phyloP scores from a whole-genome alignment of 2,329 filamentous ascomycete species.

The Volutella citrinella region DNA sequence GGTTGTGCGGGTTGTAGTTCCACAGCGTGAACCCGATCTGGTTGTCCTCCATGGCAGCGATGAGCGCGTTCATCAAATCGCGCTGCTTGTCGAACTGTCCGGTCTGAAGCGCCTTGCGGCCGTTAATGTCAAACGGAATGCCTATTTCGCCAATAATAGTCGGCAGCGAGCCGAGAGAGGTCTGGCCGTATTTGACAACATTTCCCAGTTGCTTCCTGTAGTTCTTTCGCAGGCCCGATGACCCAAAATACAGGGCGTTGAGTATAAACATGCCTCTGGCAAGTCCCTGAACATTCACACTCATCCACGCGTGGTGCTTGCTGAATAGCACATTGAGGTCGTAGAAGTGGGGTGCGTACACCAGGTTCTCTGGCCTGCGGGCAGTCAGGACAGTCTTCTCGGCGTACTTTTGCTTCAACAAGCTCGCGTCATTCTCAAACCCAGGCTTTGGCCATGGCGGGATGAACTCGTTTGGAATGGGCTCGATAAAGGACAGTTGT shows the following conservation, averaged over 20 bases:
- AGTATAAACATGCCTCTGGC: slow-evolving; percentile 38
- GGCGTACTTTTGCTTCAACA: slow-evolving; percentile 20
- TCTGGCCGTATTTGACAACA: slow-evolving; percentile 30
- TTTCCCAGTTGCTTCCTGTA: slow-evolving; percentile 37
- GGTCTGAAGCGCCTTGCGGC: slow-evolving; percentile 31
- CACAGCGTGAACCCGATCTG: slow-evolving; percentile 36
- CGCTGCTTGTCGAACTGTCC: slow-evolving; percentile 38
- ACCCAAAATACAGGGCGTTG: slow-evolving; percentile 39
- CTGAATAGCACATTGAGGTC: slow-evolving; percentile 40
- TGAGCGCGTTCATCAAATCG: slow-evolving; percentile 37
- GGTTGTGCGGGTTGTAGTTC: slow-evolving; percentile 39
- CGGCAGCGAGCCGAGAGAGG: slow-evolving; percentile 32
- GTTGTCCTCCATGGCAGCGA: slow-evolving; percentile 39
- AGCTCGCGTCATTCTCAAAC: slow-evolving; percentile 8
- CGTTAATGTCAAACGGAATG: slow-evolving; percentile 40
- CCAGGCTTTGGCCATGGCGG: slow-evolving; percentile 31
- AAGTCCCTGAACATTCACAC: slow-evolving; percentile 39
- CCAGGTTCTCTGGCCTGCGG: slow-evolving; percentile 30
- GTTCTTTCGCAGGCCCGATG: slow-evolving; percentile 34
- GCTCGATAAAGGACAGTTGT: slow-evolving; percentile 37
- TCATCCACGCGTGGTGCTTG: slow-evolving; percentile 34
- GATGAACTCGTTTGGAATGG: slow-evolving; percentile 40
- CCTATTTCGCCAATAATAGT: slow-evolving; percentile 39
- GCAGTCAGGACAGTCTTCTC: slow-evolving; percentile 25
- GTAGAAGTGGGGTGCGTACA: slow-evolving; percentile 42